A percentile compares a stretch with the other conserved stretches of the same genome.
These are phyloP conservation scores for Cryptococcus sp. DNA, from an alignment of 1,284 basidiomycete species.

Conservation along the genomic window DNA sequence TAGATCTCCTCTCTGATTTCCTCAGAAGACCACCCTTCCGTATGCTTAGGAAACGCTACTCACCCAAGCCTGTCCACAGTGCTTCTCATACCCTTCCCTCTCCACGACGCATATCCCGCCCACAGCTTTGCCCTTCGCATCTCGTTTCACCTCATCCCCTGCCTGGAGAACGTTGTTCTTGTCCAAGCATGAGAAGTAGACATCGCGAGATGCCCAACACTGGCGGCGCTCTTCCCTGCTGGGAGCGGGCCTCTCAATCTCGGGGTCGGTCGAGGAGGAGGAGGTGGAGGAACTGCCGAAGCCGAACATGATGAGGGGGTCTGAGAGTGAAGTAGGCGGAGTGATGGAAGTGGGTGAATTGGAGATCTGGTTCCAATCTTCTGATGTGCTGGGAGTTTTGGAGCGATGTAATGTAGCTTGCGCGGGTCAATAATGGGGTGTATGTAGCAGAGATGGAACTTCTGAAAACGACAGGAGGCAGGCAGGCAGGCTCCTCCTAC, in stretches of 20 bases:
- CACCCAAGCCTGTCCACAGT: constrained; percentile 52
- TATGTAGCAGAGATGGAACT: too few relatives aligned
- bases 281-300: constrained; percentile 19
- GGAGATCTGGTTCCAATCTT: too few relatives aligned
- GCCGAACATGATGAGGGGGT: constrained; percentile 13
- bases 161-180: constrained; percentile 37
- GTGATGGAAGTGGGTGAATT: too few relatives aligned
- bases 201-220: constrained; percentile 51
- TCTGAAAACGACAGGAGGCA: too few relatives aligned
- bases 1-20: neutral
- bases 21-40: neutral
- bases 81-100: constrained; percentile 40
- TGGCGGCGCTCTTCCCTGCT: constrained; percentile 44
- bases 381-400: too few relatives aligned
- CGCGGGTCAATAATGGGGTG: too few relatives aligned
- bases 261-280: constrained; percentile 5
- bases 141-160: constrained; percentile 22
- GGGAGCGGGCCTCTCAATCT: constrained; percentile 30
- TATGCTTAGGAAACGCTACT: constrained; percentile 20
- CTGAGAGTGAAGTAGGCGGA: too few relatives aligned
- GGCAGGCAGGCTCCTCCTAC: too few relatives aligned
- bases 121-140: constrained; percentile 34
- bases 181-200: constrained; percentile 50
- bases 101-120: constrained; percentile 36
- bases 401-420: too few relatives aligned